A percentile compares a stretch with the other conserved stretches of the same genome.
phyloP scores from a whole-genome alignment of 2,329 filamentous ascomycete genomes.

The Colletotrichum liaoningense region DNA sequence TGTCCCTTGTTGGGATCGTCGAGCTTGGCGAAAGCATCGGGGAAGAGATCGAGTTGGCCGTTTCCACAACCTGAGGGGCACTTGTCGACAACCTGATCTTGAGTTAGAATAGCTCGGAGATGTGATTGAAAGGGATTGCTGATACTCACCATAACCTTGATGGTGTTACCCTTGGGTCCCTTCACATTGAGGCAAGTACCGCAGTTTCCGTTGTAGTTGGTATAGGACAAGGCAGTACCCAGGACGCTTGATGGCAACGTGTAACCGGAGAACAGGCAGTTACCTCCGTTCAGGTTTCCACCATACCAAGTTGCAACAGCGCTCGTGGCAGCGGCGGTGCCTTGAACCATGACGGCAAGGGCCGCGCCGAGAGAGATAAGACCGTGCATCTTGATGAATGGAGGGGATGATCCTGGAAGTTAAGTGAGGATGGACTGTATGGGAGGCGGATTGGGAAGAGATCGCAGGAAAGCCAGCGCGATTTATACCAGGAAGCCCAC shows the following conservation, averaged over 20 bases:
- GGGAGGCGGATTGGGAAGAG: background rate
- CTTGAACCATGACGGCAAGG: conserved; percentile 20
- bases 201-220: conserved; percentile 29
- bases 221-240: conserved; percentile 22
- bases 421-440: background rate
- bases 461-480: background rate
- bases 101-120: background rate
- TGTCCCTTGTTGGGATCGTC: conserved; percentile 56
- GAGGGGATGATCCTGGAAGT: background rate
- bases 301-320: conserved; percentile 26
- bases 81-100: conserved; percentile 62
- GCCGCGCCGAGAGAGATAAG: background rate
- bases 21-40: conserved; percentile 60
- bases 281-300: conserved; percentile 24
- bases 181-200: conserved; percentile 30
- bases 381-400: conserved; percentile 4
- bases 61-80: conserved; percentile 62
- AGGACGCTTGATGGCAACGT: conserved; percentile 17
- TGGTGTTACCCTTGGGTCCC: conserved; percentile 25
- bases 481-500: background rate
- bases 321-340: conserved; percentile 19
- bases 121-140: background rate
- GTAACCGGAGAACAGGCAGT: conserved; percentile 23
- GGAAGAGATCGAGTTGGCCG: conserved; percentile 68
- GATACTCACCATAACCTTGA: conserved; percentile 27